These are phyloP conservation scores for Globisporangium mamillatum DNA, from an alignment of 352 stramenopile species.

Conservation along the genomic window DNA sequence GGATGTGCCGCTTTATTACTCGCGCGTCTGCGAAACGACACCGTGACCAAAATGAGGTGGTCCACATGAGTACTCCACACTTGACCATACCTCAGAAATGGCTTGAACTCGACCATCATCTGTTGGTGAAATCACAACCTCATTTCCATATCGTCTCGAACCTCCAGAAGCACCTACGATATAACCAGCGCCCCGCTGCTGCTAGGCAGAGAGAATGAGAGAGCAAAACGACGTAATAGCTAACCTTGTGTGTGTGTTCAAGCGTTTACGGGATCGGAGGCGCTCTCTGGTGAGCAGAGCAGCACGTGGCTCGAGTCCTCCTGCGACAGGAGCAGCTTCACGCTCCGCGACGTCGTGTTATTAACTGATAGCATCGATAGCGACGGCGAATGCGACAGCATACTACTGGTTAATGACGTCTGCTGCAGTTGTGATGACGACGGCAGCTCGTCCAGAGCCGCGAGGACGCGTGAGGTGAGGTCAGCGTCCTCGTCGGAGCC, in stretches of 20 bases:
- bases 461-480: constrained; percentile 54
- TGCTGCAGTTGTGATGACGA: not conserved
- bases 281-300: constrained; percentile 4
- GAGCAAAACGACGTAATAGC: too few relatives aligned
- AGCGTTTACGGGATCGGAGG: not conserved
- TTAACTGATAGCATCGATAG: not conserved
- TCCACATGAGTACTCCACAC: not conserved
- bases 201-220: too few relatives aligned
- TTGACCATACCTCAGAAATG: not conserved
- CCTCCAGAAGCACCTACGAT: too few relatives aligned
- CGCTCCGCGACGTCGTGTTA: not conserved
- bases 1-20: not conserved
- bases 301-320: constrained; percentile 9
- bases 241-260: not conserved
- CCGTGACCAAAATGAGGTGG: not conserved
- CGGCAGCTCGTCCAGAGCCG: constrained; percentile 44
- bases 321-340: constrained; percentile 9
- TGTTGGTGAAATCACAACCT: too few relatives aligned
- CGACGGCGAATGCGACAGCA: not conserved
- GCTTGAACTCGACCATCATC: constrained; percentile 3
- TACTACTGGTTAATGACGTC: not conserved
- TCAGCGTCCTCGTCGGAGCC: constrained; percentile 48
- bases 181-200: too few relatives aligned
- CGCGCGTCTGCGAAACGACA: constrained; percentile 7
- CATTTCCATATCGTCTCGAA: too few relatives aligned